Evolutionary conservation across 805 yeast species (phyloP).

Genomic region (Starmerella scarabaei): DNA sequence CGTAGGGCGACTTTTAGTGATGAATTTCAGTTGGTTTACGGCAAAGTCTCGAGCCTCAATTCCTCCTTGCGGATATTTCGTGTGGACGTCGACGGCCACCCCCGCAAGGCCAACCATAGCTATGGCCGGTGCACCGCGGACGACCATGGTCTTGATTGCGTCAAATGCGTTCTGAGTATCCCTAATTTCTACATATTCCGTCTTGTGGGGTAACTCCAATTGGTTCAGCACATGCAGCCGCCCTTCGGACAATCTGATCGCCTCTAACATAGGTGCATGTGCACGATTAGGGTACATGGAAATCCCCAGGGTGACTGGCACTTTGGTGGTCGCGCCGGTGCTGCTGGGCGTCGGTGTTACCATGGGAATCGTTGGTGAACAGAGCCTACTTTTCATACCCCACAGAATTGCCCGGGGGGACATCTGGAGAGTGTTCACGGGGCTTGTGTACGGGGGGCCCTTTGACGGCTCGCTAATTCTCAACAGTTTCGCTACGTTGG

Average conservation of each 20-base stretch:
- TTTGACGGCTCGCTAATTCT: no score
- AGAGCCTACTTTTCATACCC: background rate
- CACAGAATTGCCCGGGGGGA: background rate
- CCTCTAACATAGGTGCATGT: slow-evolving; percentile 10
- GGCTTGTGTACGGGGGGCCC: background rate
- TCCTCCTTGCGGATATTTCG: slow-evolving; percentile 24
- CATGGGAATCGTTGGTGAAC: background rate
- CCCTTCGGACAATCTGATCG: slow-evolving; percentile 22
- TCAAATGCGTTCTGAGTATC: slow-evolving; percentile 63
- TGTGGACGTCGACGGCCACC: slow-evolving; percentile 55
- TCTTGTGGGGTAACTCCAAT: slow-evolving; percentile 63
- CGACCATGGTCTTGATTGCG: slow-evolving; percentile 85
- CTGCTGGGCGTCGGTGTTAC: background rate
- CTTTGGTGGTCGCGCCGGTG: background rate
- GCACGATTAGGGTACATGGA: no score
- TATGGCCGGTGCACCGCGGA: slow-evolving; percentile 97
- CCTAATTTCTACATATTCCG: slow-evolving; percentile 49
- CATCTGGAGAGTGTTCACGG: background rate
- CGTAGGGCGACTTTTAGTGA: slow-evolving; percentile 78
- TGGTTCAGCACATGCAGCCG: slow-evolving; percentile 64
- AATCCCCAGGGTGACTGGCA: no score
- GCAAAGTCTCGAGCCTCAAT: slow-evolving; percentile 19
- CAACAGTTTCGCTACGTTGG: no score
- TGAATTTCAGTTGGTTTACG: slow-evolving; percentile 41
- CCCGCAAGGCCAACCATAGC: slow-evolving; percentile 88